A percentile compares a stretch with the other conserved stretches of the same genome.
Evolutionary conservation across 2,329 filamentous ascomycete genomes (phyloP).

Genomic region (Metarhizium brunneum): DNA sequence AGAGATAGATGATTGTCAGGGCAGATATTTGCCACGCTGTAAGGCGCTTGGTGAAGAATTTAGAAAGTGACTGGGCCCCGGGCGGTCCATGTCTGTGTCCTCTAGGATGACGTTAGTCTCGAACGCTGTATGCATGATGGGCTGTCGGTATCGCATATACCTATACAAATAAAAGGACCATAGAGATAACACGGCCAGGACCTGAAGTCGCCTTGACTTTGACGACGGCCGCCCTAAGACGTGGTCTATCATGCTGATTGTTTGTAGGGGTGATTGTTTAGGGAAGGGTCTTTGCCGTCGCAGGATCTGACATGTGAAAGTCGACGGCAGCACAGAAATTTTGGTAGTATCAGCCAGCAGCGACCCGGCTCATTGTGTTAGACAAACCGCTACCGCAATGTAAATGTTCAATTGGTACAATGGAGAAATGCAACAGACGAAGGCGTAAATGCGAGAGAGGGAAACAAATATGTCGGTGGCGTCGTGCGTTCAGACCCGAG

Average conservation of each 20-base stretch:
- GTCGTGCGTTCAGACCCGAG: not conserved
- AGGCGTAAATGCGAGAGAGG: not conserved
- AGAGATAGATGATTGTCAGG: conserved; percentile 82
- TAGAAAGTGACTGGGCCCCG: conserved; percentile 59
- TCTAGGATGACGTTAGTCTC: conserved; percentile 33
- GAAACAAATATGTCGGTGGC: not conserved
- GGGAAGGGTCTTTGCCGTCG: not conserved
- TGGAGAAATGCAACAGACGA: not conserved
- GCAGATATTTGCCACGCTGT: conserved; percentile 88
- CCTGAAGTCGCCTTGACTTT: conserved; percentile 86
- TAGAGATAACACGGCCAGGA: conserved; percentile 81
- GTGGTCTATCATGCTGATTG: conserved; percentile 61
- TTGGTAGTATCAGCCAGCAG: not conserved
- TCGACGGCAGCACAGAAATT: not conserved
- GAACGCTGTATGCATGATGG: too few species aligned
- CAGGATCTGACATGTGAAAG: not conserved
- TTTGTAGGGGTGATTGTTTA: not conserved
- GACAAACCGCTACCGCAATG: not conserved
- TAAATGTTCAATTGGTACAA: not conserved
- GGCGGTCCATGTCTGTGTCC: conserved; percentile 87
- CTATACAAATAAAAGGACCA: conserved; percentile 80
- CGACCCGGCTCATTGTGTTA: not conserved
- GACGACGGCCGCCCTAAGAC: conserved; percentile 83
- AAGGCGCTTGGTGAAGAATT: conserved; percentile 57
- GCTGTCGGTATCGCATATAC: conserved; percentile 31